Conservation (phyloP, 306 rosid genomes). For the Gillenia trifoliata region DNA sequence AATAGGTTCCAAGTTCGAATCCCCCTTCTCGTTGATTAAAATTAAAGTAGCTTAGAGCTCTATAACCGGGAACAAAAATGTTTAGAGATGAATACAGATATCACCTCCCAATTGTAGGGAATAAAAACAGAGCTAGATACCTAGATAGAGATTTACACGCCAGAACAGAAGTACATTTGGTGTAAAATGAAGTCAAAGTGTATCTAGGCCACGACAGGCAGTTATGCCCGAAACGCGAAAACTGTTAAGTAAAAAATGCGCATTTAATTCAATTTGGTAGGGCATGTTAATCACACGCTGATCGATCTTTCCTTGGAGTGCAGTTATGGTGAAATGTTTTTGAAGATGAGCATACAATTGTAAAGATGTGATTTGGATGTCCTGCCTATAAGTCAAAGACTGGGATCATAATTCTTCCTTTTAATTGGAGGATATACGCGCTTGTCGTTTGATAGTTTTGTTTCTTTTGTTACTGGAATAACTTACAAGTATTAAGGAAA, state of each 20-base stretch:
- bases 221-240: not conserved
- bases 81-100: not conserved
- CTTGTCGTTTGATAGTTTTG: not conserved
- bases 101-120: not conserved
- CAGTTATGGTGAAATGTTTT: not conserved
- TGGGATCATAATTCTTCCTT: not conserved
- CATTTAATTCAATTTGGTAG: slow-evolving; percentile 1
- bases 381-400: slow-evolving; percentile 1
- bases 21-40: not conserved
- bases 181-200: not conserved
- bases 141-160: not conserved
- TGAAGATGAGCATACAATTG: not conserved
- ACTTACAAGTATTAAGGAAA: not conserved
- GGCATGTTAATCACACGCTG: not conserved
- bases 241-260: not conserved
- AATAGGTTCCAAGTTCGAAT: not conserved
- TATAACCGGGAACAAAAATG: no score
- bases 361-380: slow-evolving; percentile 13
- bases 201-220: not conserved
- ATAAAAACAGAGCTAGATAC: not conserved
- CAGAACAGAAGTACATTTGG: not conserved
- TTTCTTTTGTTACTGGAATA: not conserved
- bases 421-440: not conserved
- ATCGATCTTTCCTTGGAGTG: not conserved
- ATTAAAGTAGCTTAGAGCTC: no score